Conservation (phyloP, 352 stramenopile species). For the Globisporangium solare region DNA sequence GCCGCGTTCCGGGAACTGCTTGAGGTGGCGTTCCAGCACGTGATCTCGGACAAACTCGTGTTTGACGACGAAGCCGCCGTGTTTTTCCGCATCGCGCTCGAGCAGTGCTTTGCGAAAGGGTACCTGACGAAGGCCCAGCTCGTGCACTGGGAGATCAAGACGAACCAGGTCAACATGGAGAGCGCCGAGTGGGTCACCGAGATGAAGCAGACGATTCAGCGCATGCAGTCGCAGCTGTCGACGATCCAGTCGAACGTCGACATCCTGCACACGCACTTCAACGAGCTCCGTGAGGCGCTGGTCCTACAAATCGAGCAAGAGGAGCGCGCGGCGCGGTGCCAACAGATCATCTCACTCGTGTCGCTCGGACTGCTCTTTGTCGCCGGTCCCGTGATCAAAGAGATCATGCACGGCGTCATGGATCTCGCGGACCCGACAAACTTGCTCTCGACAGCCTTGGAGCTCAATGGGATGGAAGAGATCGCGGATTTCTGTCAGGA, state of each 20-base stretch:
- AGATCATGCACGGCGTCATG: constrained; percentile 9
- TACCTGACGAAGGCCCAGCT: constrained; percentile 6
- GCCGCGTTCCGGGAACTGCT: not conserved
- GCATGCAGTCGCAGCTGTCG: constrained; percentile 13
- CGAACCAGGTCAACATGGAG: constrained; percentile 15
- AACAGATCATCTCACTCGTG: constrained; percentile 10
- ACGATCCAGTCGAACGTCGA: constrained; percentile 11
- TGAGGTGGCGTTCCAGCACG: not conserved
- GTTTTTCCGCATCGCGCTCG: constrained; percentile 14
- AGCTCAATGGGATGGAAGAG: constrained; percentile 1
- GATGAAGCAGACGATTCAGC: constrained; percentile 12
- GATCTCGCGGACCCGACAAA: constrained; percentile 4
- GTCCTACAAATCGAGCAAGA: constrained; percentile 11
- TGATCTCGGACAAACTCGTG: constrained; percentile 12
- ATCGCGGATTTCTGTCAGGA: not conserved
- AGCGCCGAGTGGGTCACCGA: constrained; percentile 12
- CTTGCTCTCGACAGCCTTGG: constrained; percentile 5
- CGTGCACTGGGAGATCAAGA: constrained; percentile 13
- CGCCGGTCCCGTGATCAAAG: constrained; percentile 6
- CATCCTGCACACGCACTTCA: constrained; percentile 6
- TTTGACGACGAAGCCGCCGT: constrained; percentile 14
- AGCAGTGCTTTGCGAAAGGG: not conserved
- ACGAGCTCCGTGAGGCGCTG: constrained; percentile 10
- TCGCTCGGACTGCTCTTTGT: constrained; percentile 9
- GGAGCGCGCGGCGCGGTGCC: constrained; percentile 4